Conservation (phyloP, 768 basidiomycete species). For the Sporobolomyces pararoseus region DNA sequence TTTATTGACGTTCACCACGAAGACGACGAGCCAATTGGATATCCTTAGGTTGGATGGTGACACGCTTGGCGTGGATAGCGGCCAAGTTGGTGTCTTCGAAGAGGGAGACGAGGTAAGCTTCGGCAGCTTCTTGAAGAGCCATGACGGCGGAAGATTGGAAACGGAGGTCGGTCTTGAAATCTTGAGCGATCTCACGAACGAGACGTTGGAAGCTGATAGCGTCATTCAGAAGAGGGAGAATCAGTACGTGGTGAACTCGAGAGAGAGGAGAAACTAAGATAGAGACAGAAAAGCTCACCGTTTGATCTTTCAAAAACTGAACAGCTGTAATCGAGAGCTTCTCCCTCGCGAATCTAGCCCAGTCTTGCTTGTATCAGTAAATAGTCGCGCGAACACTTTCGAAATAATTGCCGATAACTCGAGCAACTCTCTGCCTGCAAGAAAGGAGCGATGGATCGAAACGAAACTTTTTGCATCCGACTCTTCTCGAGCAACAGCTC, state of each 20-base stretch:
- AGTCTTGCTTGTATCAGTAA: no score
- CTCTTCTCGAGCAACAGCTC: no score
- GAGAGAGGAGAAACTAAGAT: constrained; percentile 48
- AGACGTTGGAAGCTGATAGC: constrained; percentile 60
- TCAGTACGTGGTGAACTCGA: not conserved
- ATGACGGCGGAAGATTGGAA: constrained; percentile 57
- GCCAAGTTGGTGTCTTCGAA: constrained; percentile 54
- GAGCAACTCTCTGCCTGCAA: no score
- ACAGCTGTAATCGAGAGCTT: no score
- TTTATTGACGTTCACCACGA: constrained; percentile 48
- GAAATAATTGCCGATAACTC: no score
- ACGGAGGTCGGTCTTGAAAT: constrained; percentile 63
- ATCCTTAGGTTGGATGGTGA: constrained; percentile 70
- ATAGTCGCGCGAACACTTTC: no score
- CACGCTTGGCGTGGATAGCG: constrained; percentile 56
- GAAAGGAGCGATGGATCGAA: no score
- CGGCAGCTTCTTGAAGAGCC: constrained; percentile 57
- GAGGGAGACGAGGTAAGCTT: constrained; percentile 57
- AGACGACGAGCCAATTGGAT: constrained; percentile 56
- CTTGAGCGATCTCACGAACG: constrained; percentile 74
- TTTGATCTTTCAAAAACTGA: no score
- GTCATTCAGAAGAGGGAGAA: not conserved
- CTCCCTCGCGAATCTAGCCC: no score
- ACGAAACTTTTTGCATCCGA: no score
- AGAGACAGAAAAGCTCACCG: no score